Evolutionary conservation across 805 yeast genomes (phyloP), one percentile per base, ranked within the genome.

Genomic region (Spathaspora sp.): DNA sequence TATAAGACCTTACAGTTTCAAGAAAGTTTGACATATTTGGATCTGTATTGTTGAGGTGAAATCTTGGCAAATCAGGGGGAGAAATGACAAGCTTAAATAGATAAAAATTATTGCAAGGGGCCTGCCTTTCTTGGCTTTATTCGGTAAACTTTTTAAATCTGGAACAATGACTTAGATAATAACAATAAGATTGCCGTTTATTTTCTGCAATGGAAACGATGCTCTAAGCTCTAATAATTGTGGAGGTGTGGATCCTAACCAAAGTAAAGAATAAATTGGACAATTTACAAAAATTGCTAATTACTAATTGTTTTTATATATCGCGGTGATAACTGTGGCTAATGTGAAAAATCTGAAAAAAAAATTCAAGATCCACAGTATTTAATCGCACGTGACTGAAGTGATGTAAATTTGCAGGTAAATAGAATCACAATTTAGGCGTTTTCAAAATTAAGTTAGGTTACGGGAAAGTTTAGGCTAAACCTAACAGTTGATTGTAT

Each of bases 1-100:
- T 44, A 5, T 50, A 42, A 1, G 53, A 48, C 32, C 43, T 49
- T 2, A 54, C 51, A 9, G 46, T 52, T 7, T 52, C 46, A 11
- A 54, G 46, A 14, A 54, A 17, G 26, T 54, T 47, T 26, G 58
- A 51, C 58, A 55, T 55, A 39, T 7, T 47, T 19, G 10, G 16
- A 16, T 29, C n/a, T 16, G 40, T 23, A 23, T 31, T 31, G 35
- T 5, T 31, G 40, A 35, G 16, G 17, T 32, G 38, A 35, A 14
- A 35, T 35, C 17, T 35, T 16, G 40, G 9, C 40, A 35, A 35
- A 23, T 23, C 40, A 35, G 18, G 40, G n/a, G 40, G 18, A n/a
- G 9, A 16, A 35, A 35, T 16, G 40, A 12, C 18, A 16, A 35
- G 18, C 40, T 35, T 35, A 35, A 14, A 35, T 35, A 35, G 40